phyloP scores from a whole-genome alignment of 208 protist species.

The Acanthamoeba royreba region DNA sequence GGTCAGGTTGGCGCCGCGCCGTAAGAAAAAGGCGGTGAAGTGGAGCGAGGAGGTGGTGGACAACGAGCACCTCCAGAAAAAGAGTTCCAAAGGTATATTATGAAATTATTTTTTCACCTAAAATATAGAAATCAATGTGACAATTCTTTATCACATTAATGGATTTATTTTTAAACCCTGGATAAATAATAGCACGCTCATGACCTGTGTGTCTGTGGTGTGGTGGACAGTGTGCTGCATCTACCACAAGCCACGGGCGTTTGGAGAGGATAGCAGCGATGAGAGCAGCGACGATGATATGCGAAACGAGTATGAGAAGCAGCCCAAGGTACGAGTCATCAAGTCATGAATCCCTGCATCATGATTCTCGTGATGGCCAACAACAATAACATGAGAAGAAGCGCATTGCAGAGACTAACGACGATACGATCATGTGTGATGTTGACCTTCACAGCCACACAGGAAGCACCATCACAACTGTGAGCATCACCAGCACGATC shows the following conservation, averaged over 20 bases:
- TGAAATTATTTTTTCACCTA: not conserved
- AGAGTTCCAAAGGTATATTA: not conserved
- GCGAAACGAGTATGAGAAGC: conserved; percentile 4
- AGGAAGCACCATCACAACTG: not conserved
- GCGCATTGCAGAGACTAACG: no score
- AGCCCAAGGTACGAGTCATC: not conserved
- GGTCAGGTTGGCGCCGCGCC: not conserved
- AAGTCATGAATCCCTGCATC: no score
- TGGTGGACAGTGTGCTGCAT: not conserved
- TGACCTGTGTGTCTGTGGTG: no score
- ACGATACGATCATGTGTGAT: no score
- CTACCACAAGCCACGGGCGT: conserved; percentile 32
- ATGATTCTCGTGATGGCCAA: no score
- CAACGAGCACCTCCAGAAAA: not conserved
- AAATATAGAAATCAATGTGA: not conserved
- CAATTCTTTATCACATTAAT: not conserved
- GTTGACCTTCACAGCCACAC: no score
- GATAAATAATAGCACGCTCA: no score
- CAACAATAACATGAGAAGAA: no score
- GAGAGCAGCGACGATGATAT: not conserved
- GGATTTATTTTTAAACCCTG: no score
- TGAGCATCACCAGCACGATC: not conserved
- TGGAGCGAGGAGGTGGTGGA: not conserved
- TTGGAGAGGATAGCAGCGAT: not conserved
- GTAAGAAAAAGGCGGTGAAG: conserved; percentile 11